Percentiles rank a stretch among this genome's conserved stretches.
phyloP scores from a whole-genome alignment of 805 yeast species.

The Candida boleticola region DNA sequence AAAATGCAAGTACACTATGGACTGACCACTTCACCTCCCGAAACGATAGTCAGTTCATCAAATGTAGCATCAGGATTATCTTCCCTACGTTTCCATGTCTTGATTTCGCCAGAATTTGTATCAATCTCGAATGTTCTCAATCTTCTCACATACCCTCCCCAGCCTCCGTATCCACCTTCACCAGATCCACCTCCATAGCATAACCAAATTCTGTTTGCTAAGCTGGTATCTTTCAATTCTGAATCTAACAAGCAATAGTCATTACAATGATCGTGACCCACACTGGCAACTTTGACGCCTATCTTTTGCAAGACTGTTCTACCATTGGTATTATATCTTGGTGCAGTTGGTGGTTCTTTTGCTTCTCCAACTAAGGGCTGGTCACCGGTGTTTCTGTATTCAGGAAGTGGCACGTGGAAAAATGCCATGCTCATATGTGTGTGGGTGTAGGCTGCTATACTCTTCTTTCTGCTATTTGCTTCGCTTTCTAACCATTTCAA shows the following conservation, averaged over 20 bases:
- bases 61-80: conserved; percentile 45
- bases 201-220: conserved; percentile 58
- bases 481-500: conserved; percentile 51
- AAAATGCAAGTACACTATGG: too few relatives aligned
- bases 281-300: conserved; percentile 73
- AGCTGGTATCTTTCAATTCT: conserved; percentile 21
- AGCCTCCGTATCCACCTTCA: conserved; percentile 95
- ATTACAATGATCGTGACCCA: conserved; percentile 96
- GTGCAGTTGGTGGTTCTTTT: conserved; percentile 79
- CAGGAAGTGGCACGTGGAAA: conserved; percentile 93
- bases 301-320: conserved; percentile 55
- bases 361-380: conserved; percentile 56
- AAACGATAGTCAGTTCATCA: conserved; percentile 53
- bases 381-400: conserved; percentile 52
- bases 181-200: conserved; percentile 95
- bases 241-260: conserved; percentile 76
- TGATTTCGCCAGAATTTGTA: conserved; percentile 42
- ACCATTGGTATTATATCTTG: conserved; percentile 67
- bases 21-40: conserved; percentile 45
- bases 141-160: conserved; percentile 82
- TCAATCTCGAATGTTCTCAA: conserved; percentile 71
- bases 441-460: conserved; percentile 32
- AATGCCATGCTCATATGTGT: conserved; percentile 77
- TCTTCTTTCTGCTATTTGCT: conserved; percentile 23
- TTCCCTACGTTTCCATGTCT: conserved; percentile 74